Percentiles rank a stretch among this genome's conserved stretches.
Evolutionary conservation across 352 stramenopile genomes (phyloP).

Genomic region (Stramenopiles sp.): DNA sequence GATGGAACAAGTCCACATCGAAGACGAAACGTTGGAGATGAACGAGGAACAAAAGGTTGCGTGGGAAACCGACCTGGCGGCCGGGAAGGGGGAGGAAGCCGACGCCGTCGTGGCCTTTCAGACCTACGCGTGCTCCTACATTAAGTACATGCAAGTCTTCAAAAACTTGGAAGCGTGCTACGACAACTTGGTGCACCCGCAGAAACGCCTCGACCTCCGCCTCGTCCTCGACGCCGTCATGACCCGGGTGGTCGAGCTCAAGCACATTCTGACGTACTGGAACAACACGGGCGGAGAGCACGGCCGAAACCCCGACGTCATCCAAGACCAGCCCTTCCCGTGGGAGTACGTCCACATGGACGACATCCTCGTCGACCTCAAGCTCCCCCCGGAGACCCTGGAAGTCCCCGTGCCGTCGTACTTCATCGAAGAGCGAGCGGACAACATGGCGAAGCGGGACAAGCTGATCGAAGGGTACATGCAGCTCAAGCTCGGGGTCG

Average conservation of each 20-base stretch:
- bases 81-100: conserved; percentile 21
- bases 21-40: conserved; percentile 43
- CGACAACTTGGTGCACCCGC: conserved; percentile 74
- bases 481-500: conserved; percentile 57
- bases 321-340: conserved; percentile 55
- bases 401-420: conserved; percentile 63
- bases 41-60: conserved; percentile 26
- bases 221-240: conserved; percentile 72
- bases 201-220: conserved; percentile 79
- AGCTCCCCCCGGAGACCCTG: conserved; percentile 64
- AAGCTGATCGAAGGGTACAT: conserved; percentile 61
- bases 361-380: conserved; percentile 71
- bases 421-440: conserved; percentile 54
- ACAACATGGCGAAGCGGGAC: conserved; percentile 42
- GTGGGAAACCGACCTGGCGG: conserved; percentile 21
- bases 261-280: conserved; percentile 77
- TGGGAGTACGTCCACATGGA: conserved; percentile 84
- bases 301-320: conserved; percentile 65
- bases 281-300: too few relatives aligned
- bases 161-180: conserved; percentile 64
- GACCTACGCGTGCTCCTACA: conserved; percentile 80
- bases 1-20: conserved; percentile 69
- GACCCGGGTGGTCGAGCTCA: conserved; percentile 54
- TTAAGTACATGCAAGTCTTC: conserved; percentile 79
- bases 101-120: conserved; percentile 63